A percentile compares a stretch with the other conserved stretches of the same genome.
Conservation (phyloP, 1,139 yeast species). For the Debaryomycetaceae sp. region DNA sequence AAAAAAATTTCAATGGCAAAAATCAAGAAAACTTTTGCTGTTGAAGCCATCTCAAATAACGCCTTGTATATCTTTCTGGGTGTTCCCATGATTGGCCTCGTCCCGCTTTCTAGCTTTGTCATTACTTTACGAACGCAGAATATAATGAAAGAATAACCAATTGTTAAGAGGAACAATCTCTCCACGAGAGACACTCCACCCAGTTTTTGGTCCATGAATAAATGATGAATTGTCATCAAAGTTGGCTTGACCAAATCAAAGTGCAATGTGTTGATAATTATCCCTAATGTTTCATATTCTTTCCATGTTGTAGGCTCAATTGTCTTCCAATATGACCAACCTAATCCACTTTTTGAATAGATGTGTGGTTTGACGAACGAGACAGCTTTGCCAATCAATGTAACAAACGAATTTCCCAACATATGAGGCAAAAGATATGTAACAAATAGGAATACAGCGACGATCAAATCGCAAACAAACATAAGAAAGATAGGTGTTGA, state of each 20-base stretch:
- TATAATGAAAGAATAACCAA: conserved; percentile 40
- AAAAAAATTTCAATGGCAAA: conserved; percentile 76
- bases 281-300: not conserved
- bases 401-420: conserved; percentile 36
- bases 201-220: conserved; percentile 14
- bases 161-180: conserved; percentile 25
- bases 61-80: conserved; percentile 48
- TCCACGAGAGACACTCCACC: conserved; percentile 24
- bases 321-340: not conserved
- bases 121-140: conserved; percentile 28
- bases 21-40: conserved; percentile 70
- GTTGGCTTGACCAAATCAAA: conserved; percentile 16
- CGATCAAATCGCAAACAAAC: conserved; percentile 38
- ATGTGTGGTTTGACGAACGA: conserved; percentile 1
- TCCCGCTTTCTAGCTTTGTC: conserved; percentile 29
- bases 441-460: conserved; percentile 40
- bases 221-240: conserved; percentile 13
- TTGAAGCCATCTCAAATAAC: conserved; percentile 49
- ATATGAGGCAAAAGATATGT: conserved; percentile 56
- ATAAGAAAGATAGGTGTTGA: conserved; percentile 35
- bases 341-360: not conserved
- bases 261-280: conserved; percentile 4
- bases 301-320: not conserved
- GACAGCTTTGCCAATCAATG: conserved; percentile 9
- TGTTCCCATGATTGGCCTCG: conserved; percentile 46